Evolutionary conservation across 2,329 filamentous ascomycete species (phyloP), one percentile per base, ranked within the genome.

Genomic region (Cercospora zeae-maydis): DNA sequence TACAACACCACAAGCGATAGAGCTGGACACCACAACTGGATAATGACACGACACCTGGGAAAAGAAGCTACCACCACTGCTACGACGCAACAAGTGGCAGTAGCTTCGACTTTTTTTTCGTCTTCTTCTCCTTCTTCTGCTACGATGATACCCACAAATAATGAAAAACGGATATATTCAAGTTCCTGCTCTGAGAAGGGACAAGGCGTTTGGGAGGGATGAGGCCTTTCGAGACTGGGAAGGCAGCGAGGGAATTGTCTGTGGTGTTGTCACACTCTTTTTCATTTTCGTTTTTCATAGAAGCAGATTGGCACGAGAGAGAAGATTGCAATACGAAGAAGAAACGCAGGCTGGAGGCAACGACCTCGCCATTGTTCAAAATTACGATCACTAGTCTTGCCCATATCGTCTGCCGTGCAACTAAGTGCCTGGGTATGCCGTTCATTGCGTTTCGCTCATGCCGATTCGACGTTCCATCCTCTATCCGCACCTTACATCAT

Each of bases 221-320:
- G 8, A 14, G 54, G 13, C 14, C 24, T 33, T 45, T 30, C 45
- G 36, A 42, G 14, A 7, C 55, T 4, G 24, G 13, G 33, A 39
- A 37, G 34, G 52, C 42, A 47, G 42, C 14, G 19, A 8, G 42
- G 19, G 21, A 27, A 24, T 21, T 24, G 16, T n/a, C 13, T 49
- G 42, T 30, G 42, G 21, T 9, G 6, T 49, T 13, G 42, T 49
- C 21, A 45, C 57, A 61, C 52, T 58, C 62, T 52, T 58, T 60
- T 58, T 58, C n/a, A 14, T 61, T 58, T 63, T 56, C 51, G 37
- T 34, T 36, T 57, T 49, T 49, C 21, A 49, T 30, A 61, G 27
- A 57, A 2, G 57, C 52, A 57, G 30, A 59, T n/a, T 49, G 39
- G 49, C 59, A 45, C 39, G 31, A 51, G 42, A 27, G 5, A 51